These are phyloP conservation scores for Stephania japonica DNA, from an alignment of 164 flowering plant genomes.

Conservation along the genomic window DNA sequence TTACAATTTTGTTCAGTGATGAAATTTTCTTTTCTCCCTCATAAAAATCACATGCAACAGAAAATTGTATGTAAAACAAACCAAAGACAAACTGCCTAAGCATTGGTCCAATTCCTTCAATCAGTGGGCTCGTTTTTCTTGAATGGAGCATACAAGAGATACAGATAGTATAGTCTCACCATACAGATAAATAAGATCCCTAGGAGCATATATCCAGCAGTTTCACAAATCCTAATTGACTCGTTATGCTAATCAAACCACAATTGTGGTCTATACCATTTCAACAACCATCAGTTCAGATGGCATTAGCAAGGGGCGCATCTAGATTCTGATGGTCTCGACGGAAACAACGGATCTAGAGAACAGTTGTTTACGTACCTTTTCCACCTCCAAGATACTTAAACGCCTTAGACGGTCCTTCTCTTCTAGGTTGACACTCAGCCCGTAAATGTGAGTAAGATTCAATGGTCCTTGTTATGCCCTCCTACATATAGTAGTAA, in stretches of 20 bases:
- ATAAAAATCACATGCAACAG: not conserved
- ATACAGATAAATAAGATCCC: not conserved
- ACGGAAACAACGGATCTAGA: not conserved
- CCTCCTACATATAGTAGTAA: constrained; percentile 50
- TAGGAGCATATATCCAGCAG: not conserved
- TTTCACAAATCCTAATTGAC: not conserved
- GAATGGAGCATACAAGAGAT: not conserved
- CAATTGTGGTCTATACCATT: not conserved
- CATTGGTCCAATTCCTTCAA: not conserved
- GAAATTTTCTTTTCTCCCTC: not conserved
- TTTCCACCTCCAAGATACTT: constrained; percentile 67
- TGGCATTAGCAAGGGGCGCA: not conserved
- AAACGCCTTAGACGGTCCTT: constrained; percentile 78
- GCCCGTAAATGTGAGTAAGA: constrained; percentile 77
- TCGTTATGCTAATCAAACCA: not conserved
- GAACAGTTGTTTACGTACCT: constrained; percentile 33
- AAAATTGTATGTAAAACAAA: not conserved
- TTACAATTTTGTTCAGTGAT: not conserved
- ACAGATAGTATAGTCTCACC: not conserved
- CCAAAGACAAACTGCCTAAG: not conserved
- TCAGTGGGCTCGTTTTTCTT: not conserved
- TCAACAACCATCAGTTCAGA: not conserved
- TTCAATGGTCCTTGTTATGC: constrained; percentile 66
- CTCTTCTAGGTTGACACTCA: constrained; percentile 39
- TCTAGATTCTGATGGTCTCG: not conserved